phyloP scores from a whole-genome alignment of 176 grass and related monocot species.

The Phragmites australis region DNA sequence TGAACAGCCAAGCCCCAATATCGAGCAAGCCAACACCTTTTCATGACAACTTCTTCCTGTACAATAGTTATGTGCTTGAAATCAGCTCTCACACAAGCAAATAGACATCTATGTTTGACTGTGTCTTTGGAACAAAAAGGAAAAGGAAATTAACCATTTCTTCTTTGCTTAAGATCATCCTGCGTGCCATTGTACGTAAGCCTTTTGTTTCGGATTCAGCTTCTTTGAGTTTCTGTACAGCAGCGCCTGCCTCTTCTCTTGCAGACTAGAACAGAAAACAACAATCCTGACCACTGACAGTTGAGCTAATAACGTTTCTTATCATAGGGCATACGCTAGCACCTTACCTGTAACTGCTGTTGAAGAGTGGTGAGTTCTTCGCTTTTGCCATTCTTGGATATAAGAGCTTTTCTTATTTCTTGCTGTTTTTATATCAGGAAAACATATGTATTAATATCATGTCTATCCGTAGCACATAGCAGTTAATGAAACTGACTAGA shows the following conservation, averaged over 20 bases:
- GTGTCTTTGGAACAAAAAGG: conserved; percentile 17
- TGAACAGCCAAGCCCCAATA: conserved; percentile 88
- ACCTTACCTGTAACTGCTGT: conserved; percentile 75
- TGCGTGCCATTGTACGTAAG: conserved; percentile 73
- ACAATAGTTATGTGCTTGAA: conserved; percentile 28
- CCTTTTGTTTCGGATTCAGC: conserved; percentile 71
- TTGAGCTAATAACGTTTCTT: conserved; percentile 21
- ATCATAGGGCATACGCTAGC: conserved; percentile 12
- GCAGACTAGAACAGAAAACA: conserved; percentile 57
- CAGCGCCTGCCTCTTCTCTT: conserved; percentile 49
- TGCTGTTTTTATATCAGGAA: conserved; percentile 56
- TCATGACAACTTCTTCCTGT: conserved; percentile 87
- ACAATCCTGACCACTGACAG: conserved; percentile 12
- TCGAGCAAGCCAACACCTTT: conserved; percentile 96
- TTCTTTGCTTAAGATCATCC: conserved; percentile 89
- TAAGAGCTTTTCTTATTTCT: conserved; percentile 78
- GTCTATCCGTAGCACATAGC: not conserved
- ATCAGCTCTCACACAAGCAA: conserved; percentile 18
- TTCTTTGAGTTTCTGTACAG: conserved; percentile 65
- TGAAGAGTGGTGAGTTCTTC: conserved; percentile 68
- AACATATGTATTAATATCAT: conserved; percentile 30
- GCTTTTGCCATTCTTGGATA: conserved; percentile 68
- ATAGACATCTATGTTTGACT: conserved; percentile 7
- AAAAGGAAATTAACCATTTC: conserved; percentile 67
- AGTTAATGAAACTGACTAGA: not conserved